Base-by-base conservation (phyloP, 345 rosid species). In the Pistacia vera region DNA sequence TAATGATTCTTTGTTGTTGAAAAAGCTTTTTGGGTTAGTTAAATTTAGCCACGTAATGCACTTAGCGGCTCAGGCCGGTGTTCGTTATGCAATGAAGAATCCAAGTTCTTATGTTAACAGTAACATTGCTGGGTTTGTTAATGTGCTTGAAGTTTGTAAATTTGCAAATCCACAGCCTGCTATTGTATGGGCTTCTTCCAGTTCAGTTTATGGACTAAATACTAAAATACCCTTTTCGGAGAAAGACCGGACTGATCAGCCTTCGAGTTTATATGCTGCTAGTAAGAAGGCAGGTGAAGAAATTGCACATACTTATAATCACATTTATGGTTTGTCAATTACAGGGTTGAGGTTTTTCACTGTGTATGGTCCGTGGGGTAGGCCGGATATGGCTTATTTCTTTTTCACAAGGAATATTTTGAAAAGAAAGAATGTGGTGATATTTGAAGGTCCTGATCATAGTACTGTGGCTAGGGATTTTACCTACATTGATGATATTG, bases 311-410 rank as follows among this genome's bases (percentile, higher is more conserved):
- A 85, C 90, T 75, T 85, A 85, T 60, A 87, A 85, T 60, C 88
- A 85, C 72, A 87, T 87, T 68, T 81, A 87, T 16, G 90, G 88
- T 2, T 80, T 87, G 22, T 87, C 90, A 17, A 83, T 87, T 63
- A 87, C 90, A 9, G 85, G 83, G 3, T 66, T 87, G 63, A 54
- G 90, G 20, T 85, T 87, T 49, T 85, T 87, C 80, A 85, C 90
- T 0, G 87, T 87, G 1, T 87, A 87, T 66, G 88, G 90, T 30
- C 90, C 90, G 2, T 83, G 88, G 85, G 88, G 88, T 5, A 79
- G 90, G 17, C 90, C 90, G 0, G 90, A 85, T 77, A 85, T 87
- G 90, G 88, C 88, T 7, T 85, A 87, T 75, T 87, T 87, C 87
- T 83, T 83, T 79, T 87, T 87, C 80, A 87, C 87, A 5, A 78